Evolutionary conservation across 352 stramenopile species (phyloP).

Genomic region (Globisporangium abappressorium): DNA sequence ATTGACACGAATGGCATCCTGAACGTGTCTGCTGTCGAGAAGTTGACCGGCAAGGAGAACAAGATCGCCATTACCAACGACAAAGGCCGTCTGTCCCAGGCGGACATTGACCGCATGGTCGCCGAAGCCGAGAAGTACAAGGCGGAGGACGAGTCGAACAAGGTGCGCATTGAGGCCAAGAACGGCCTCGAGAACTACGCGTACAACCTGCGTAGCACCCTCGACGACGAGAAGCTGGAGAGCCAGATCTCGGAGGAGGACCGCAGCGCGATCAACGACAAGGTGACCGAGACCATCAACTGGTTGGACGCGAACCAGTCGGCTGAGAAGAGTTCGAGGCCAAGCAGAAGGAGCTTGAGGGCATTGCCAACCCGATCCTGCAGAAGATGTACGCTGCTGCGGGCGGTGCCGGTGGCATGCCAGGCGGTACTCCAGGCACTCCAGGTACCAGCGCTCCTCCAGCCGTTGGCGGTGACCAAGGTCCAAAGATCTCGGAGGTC

Average conservation of each 20-base stretch:
- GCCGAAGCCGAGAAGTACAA: conserved; percentile 91
- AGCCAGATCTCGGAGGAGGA: conserved; percentile 68
- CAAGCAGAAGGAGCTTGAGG: conserved; percentile 83
- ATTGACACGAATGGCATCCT: conserved; percentile 84
- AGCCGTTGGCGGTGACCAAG: conserved; percentile 34
- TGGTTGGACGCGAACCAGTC: conserved; percentile 62
- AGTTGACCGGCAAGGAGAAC: conserved; percentile 88
- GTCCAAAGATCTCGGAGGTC: conserved; percentile 79
- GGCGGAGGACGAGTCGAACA: conserved; percentile 68
- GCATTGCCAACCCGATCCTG: conserved; percentile 82
- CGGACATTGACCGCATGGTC: conserved; percentile 93
- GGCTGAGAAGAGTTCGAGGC: conserved; percentile 82
- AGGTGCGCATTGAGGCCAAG: conserved; percentile 67
- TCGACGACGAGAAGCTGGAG: conserved; percentile 80
- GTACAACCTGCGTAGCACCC: conserved; percentile 78
- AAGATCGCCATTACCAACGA: conserved; percentile 96
- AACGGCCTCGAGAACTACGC: conserved; percentile 90
- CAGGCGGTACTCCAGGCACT: conserved; percentile 18
- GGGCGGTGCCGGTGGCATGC: conserved; percentile 46
- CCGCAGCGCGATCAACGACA: conserved; percentile 32
- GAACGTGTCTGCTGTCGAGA: conserved; percentile 75
- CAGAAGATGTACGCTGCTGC: conserved; percentile 79
- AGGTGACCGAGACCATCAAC: conserved; percentile 35
- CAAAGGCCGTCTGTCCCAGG: conserved; percentile 88
- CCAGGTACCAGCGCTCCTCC: conserved; percentile 22